phyloP scores from a whole-genome alignment of 768 basidiomycete species.

The Lactarius indigo region DNA sequence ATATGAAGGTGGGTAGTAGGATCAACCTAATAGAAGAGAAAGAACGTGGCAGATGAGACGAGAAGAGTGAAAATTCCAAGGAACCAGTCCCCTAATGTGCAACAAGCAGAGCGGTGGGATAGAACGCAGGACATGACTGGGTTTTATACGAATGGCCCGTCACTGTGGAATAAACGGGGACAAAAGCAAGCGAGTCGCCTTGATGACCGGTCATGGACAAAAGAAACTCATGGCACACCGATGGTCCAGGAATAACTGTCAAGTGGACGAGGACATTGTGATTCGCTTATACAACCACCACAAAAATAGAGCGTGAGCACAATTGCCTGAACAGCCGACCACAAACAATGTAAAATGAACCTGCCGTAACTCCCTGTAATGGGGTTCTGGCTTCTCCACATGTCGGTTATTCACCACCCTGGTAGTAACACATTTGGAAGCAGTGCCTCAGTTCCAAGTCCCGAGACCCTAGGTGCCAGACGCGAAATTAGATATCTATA shows the following conservation, averaged over 20 bases:
- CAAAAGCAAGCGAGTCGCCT: background rate
- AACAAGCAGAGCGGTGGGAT: background rate
- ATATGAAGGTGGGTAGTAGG: background rate
- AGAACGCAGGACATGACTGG: background rate
- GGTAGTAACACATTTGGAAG: background rate
- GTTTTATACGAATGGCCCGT: constrained; percentile 5
- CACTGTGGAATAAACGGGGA: background rate
- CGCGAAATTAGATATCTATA: background rate
- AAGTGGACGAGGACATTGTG: too few species aligned
- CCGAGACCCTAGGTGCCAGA: background rate
- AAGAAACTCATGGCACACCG: background rate
- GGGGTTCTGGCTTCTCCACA: background rate
- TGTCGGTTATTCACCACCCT: background rate
- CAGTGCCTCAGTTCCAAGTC: background rate
- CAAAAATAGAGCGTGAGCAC: background rate
- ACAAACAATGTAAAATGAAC: background rate
- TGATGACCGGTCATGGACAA: background rate
- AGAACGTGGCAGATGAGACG: background rate
- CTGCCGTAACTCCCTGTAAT: background rate
- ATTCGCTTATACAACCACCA: background rate
- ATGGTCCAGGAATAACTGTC: background rate
- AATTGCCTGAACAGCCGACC: background rate
- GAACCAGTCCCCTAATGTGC: constrained; percentile 13
- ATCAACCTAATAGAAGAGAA: background rate
- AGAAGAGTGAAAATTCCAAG: background rate